These are phyloP conservation scores for Fusarium stilboides DNA, from an alignment of 2,329 filamentous ascomycete genomes.

Conservation along the genomic window DNA sequence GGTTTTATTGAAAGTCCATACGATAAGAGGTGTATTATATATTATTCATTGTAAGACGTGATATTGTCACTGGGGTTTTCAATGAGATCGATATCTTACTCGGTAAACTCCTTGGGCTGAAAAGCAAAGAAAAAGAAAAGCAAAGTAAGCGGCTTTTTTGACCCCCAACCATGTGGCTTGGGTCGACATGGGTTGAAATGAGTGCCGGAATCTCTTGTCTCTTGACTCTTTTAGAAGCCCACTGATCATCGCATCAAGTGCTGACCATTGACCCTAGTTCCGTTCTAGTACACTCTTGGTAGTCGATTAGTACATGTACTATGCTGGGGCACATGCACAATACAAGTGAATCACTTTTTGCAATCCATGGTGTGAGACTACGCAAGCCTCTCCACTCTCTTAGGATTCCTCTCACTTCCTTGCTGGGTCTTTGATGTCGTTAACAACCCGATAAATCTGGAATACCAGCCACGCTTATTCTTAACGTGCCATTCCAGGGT, in stretches of 20 bases:
- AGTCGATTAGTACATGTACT: constrained; percentile 28
- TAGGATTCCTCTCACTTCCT: constrained; percentile 36
- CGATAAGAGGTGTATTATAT: not conserved
- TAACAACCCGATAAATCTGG: constrained; percentile 7
- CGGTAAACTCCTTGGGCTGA: constrained; percentile 10
- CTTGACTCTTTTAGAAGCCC: constrained; percentile 19
- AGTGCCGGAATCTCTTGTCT: constrained; percentile 26
- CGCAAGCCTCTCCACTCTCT: constrained; percentile 16
- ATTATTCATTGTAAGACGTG: not conserved
- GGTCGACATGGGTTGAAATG: constrained; percentile 26
- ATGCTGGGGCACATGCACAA: constrained; percentile 20
- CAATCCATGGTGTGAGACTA: constrained; percentile 18
- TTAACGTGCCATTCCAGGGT: constrained; percentile 34
- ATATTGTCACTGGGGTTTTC: not conserved
- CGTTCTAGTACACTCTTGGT: too few relatives aligned
- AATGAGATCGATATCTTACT: constrained; percentile 7
- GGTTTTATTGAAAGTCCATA: constrained; percentile 2
- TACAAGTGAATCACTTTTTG: constrained; percentile 11
- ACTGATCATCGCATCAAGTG: constrained; percentile 41
- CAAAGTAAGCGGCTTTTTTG: constrained; percentile 4
- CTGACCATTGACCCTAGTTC: constrained; percentile 36
- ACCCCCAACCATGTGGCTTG: constrained; percentile 24
- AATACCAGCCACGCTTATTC: constrained; percentile 25
- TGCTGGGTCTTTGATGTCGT: constrained; percentile 17
- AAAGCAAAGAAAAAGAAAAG: not conserved